phyloP scores from a whole-genome alignment of 2,329 filamentous ascomycete genomes.

The Fusarium sp. region DNA sequence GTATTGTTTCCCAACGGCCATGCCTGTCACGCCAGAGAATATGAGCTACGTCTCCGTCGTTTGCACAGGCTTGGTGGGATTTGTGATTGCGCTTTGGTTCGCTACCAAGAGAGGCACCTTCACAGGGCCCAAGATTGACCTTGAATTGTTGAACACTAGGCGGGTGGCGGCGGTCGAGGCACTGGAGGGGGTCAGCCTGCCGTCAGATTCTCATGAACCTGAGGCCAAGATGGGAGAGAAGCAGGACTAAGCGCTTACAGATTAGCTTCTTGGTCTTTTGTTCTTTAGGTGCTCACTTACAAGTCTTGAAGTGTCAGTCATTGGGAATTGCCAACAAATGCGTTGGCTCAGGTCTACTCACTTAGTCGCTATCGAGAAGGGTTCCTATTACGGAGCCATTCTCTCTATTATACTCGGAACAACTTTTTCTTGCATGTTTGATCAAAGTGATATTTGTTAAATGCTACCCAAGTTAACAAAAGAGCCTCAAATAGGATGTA shows the following conservation, averaged over 20 bases:
- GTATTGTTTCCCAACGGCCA: conserved; percentile 33
- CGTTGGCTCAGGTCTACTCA: no score
- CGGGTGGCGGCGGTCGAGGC: conserved; percentile 20
- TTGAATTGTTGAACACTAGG: conserved; percentile 25
- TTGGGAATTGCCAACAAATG: no score
- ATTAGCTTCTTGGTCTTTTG: neutral
- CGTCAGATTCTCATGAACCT: conserved; percentile 1
- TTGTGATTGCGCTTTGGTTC: conserved; percentile 35
- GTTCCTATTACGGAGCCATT: no score
- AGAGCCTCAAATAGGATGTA: no score
- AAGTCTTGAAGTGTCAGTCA: no score
- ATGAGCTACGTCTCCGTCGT: conserved; percentile 41
- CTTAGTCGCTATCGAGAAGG: no score
- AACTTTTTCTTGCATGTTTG: no score
- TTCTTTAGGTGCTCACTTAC: no score
- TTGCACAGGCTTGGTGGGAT: conserved; percentile 22
- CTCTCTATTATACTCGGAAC: no score
- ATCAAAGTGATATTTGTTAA: no score
- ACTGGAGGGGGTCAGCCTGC: conserved; percentile 2
- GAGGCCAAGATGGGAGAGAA: neutral
- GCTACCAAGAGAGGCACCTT: conserved; percentile 30
- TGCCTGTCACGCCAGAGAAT: conserved; percentile 34
- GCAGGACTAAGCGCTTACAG: neutral
- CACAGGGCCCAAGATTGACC: conserved; percentile 35
- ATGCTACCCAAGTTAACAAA: no score